These are phyloP conservation scores for Umbilicaria muhlenbergii DNA, from an alignment of 495 filamentous ascomycete species.

Conservation along the genomic window DNA sequence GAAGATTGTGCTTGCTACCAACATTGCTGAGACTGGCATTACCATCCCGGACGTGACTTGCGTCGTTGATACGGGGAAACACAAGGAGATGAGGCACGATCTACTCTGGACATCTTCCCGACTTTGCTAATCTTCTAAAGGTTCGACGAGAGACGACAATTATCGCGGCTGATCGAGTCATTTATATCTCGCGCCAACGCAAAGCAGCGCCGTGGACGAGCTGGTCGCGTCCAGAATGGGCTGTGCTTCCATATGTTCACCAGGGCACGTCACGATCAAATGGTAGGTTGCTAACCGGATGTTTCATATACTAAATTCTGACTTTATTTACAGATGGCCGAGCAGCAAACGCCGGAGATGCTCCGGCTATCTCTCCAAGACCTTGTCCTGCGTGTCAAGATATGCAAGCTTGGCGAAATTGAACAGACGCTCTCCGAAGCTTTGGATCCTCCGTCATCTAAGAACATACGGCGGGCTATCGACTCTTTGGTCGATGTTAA, in stretches of 20 bases:
- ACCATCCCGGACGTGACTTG: slow-evolving; percentile 95
- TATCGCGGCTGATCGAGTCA: slow-evolving; percentile 77
- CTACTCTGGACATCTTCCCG: neutral
- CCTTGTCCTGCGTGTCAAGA: slow-evolving; percentile 88
- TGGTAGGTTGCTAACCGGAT: slow-evolving; percentile 15
- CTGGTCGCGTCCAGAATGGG: slow-evolving; percentile 88
- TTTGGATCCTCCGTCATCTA: slow-evolving; percentile 73
- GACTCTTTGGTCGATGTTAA: slow-evolving; percentile 87
- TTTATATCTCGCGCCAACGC: slow-evolving; percentile 92
- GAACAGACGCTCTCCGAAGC: slow-evolving; percentile 82
- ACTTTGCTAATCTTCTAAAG: slow-evolving; percentile 5
- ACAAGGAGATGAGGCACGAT: slow-evolving; percentile 70
- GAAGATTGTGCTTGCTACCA: slow-evolving; percentile 90
- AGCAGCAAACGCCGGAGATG: slow-evolving; percentile 92
- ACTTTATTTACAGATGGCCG: slow-evolving; percentile 40
- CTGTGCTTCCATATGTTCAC: slow-evolving; percentile 94
- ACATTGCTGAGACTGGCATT: slow-evolving; percentile 94
- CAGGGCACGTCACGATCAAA: slow-evolving; percentile 61
- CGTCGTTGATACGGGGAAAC: slow-evolving; percentile 87
- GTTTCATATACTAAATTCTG: neutral
- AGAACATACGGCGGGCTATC: slow-evolving; percentile 82
- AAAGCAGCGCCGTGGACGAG: slow-evolving; percentile 83
- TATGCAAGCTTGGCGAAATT: slow-evolving; percentile 83
- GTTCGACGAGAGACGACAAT: slow-evolving; percentile 81
- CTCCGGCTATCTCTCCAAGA: slow-evolving; percentile 87